phyloP scores from a whole-genome alignment of 768 basidiomycete species.

The Brasilioporus rufonigricans region DNA sequence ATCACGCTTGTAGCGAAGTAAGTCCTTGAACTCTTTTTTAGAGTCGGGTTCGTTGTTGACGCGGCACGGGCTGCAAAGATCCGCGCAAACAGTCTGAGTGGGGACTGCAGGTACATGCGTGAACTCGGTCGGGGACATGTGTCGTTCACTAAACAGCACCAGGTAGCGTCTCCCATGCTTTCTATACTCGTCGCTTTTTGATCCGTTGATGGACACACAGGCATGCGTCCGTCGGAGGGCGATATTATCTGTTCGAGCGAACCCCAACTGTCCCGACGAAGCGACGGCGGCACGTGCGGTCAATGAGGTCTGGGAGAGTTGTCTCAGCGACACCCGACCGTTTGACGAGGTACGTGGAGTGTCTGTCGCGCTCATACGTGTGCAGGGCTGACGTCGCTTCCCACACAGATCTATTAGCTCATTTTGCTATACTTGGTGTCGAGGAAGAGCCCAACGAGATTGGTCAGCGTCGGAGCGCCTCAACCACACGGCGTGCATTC shows the following conservation, averaged over 20 bases:
- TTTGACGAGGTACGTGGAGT: slow-evolving; percentile 88
- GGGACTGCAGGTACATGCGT: slow-evolving; percentile 85
- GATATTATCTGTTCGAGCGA: slow-evolving; percentile 73
- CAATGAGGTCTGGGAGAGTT: slow-evolving; percentile 97
- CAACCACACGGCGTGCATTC: neutral
- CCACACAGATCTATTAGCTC: slow-evolving; percentile 33
- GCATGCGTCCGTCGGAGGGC: slow-evolving; percentile 90
- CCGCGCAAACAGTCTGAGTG: slow-evolving; percentile 89
- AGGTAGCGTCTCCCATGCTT: slow-evolving; percentile 48
- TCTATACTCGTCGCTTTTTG: slow-evolving; percentile 10
- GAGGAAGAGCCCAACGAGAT: neutral
- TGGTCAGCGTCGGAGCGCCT: neutral
- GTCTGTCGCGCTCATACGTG: neutral
- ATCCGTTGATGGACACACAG: slow-evolving; percentile 42
- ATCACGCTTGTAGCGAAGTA: slow-evolving; percentile 98
- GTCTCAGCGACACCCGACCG: slow-evolving; percentile 91
- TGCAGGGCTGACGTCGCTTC: too few relatives aligned
- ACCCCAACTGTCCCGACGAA: slow-evolving; percentile 74
- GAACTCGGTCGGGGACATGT: slow-evolving; percentile 78
- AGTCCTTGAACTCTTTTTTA: slow-evolving; percentile 33
- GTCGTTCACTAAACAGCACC: slow-evolving; percentile 90
- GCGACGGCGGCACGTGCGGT: slow-evolving; percentile 85
- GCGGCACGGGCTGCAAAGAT: slow-evolving; percentile 55
- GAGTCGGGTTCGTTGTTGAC: too few relatives aligned
- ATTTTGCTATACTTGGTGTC: slow-evolving; percentile 1